phyloP scores from a whole-genome alignment of 179 eudicot species.

The Gypsophila paniculata region DNA sequence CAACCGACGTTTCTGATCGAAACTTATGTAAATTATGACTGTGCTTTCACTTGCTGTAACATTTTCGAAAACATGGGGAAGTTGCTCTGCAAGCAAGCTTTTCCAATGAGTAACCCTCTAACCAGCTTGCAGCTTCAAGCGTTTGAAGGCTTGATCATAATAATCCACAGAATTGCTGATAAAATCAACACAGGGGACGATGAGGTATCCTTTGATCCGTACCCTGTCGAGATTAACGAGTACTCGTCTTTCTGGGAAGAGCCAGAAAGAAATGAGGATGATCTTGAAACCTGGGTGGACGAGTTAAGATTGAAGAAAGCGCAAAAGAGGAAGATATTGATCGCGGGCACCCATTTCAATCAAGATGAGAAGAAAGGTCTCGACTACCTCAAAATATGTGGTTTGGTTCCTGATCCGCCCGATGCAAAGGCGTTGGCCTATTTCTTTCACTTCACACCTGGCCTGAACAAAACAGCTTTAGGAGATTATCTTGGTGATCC shows the following conservation, averaged over 20 bases:
- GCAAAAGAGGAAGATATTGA: conserved; percentile 64
- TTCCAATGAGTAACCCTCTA: conserved; percentile 49
- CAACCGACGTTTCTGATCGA: conserved; percentile 75
- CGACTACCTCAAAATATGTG: conserved; percentile 58
- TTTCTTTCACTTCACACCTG: conserved; percentile 71
- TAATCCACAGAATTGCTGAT: conserved; percentile 79
- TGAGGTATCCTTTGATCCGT: conserved; percentile 45
- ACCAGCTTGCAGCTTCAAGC: conserved; percentile 83
- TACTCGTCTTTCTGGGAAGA: conserved; percentile 87
- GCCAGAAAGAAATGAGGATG: conserved; percentile 31
- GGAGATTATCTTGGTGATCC: conserved; percentile 95
- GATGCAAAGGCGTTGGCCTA: conserved; percentile 66
- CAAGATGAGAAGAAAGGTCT: conserved; percentile 88
- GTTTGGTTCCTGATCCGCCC: conserved; percentile 65
- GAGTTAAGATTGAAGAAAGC: conserved; percentile 53
- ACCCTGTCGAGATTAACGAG: conserved; percentile 54
- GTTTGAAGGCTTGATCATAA: conserved; percentile 71
- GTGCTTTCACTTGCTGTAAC: conserved; percentile 55
- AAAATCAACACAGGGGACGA: conserved; percentile 48
- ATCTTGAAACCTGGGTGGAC: conserved; percentile 55
- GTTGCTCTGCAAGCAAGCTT: conserved; percentile 71
- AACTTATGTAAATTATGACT: conserved; percentile 71
- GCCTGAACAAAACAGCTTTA: conserved; percentile 66
- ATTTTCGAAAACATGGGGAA: conserved; percentile 75
- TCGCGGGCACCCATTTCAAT: conserved; percentile 77